Conservation (phyloP, 108 stramenopile genomes). For the Hondaea fermentalgiana region DNA sequence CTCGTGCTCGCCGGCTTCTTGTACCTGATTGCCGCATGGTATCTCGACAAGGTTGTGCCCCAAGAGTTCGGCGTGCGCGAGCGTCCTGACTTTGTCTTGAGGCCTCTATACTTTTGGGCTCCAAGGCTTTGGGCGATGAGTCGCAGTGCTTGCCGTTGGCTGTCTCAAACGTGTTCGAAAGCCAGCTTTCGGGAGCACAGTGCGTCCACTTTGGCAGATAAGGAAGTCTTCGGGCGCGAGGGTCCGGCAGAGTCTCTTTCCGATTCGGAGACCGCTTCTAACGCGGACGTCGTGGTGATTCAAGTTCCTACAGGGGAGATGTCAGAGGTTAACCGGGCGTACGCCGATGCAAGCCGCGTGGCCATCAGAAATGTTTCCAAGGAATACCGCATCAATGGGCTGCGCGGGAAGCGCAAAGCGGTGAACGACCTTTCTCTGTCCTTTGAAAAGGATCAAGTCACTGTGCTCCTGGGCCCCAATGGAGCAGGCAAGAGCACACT, state of each 20-base stretch:
- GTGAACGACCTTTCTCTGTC: neutral
- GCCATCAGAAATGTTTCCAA: neutral
- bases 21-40: slow-evolving; percentile 29
- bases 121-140: neutral
- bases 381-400: neutral
- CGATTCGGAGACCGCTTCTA: neutral
- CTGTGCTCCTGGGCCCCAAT: slow-evolving; percentile 37
- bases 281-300: neutral
- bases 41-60: slow-evolving; percentile 28
- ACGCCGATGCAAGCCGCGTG: neutral
- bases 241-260: no score
- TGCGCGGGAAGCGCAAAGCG: neutral
- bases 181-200: neutral
- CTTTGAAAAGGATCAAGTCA: slow-evolving; percentile 37
- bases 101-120: neutral
- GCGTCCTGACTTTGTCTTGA: slow-evolving; percentile 21
- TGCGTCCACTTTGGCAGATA: no score
- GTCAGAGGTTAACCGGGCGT: neutral
- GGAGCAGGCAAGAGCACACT: slow-evolving; percentile 35
- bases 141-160: neutral
- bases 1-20: slow-evolving; percentile 16
- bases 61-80: slow-evolving; percentile 13
- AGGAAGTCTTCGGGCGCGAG: no score
- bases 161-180: neutral
- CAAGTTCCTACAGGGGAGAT: no score